Evolutionary conservation across 2,329 filamentous ascomycete genomes (phyloP), one percentile per base, ranked within the genome.

Genomic region (Colletotrichum sp.): DNA sequence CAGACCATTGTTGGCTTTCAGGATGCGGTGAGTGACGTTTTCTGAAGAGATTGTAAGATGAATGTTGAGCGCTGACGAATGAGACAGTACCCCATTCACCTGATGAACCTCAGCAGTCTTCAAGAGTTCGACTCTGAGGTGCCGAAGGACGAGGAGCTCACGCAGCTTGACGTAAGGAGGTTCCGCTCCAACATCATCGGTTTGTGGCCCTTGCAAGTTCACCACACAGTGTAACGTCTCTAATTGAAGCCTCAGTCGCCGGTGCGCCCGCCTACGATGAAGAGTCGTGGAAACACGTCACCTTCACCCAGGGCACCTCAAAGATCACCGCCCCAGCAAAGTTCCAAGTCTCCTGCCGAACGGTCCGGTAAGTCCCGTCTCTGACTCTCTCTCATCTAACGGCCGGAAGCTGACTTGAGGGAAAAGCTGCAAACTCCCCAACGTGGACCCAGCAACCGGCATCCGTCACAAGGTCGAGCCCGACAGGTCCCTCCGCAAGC

Each of bases 111-210:
- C 21, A 88, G 89, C 62, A 94, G 92, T 78, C 87, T 95, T 26
- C 89, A 90, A 65, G 89, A 92, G 65, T 87, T 95, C 30, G 90
- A 92, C 75, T 83, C 86, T 3, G 86, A 90, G 63, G 87, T 95
- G 9, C 87, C 89, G 2, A 89, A 88, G 78, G 88, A 88, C 66
- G 84, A 88, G 28, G 80, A 81, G 8, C 81, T 90, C 21, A 86
- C 87, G 32, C 85, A 88, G 32, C 87, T 95, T 1, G 91, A 93
- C 72, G 90, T 90, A 10, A 85, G 90, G 18, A 89, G 93, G 15
- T 96, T 95, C 84, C 90, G 94, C 28, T 90, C 94, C 49, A 96
- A 96, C 80, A 91, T 96, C 39, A 92, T 95, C 78, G 84, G 91
- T 92, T 83, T 82, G 86, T 78, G 3, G 16, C 24, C 30, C 34